Evolutionary conservation across 352 stramenopile species (phyloP), one percentile per base, ranked within the genome.

Genomic region (Phytophthora kernoviae): DNA sequence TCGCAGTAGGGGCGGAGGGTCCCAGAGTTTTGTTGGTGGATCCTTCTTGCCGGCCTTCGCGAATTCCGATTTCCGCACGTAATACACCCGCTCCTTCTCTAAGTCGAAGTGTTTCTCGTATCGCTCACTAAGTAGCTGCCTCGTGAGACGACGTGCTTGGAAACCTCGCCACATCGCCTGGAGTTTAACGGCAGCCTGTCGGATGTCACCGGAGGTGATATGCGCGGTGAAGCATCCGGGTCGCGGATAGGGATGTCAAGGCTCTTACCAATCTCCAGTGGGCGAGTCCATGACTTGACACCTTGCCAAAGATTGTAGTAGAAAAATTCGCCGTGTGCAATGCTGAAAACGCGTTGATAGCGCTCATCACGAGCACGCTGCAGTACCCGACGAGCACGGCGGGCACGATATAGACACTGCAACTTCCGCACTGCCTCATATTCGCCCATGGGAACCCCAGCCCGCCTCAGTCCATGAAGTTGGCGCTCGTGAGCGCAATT

Each of bases 401-500:
- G 62, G 1, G 79, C 81, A 20, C 84, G 80, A 41, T 75, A 90
- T 5, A 90, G 62, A 36, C 79, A 86, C 62, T 93, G 84, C 11
- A 93, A 54, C 62, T 91, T 94, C 12, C 82, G 77, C 7, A 91
- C 68, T 10, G 84, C 84, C 54, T 94, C 83, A 43, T 88, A 91
- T 47, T 94, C 80, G 5, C 73, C 64, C 48, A 94, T 70, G 0
- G 61, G 63, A 10, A 65, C 58, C 2, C 70, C 77, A 32, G 67
- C 53, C 3, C 54, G 61, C 20, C 84, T 77, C 4, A 55, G 7
- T 4, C 84, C 82, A 34, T 94, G 84, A 0, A 91, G 68, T 15
- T 90, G 69, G 37, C 86, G 87, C 53, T 89, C 79, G 26, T 94
- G 84, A 27, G 71, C 81, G 39, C 84, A 94, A 36, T 85, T 65